Percentiles rank a stretch among this genome's conserved stretches.
These are phyloP conservation scores for Pyronema omphalodes DNA, from an alignment of 495 filamentous ascomycete genomes.

Conservation along the genomic window DNA sequence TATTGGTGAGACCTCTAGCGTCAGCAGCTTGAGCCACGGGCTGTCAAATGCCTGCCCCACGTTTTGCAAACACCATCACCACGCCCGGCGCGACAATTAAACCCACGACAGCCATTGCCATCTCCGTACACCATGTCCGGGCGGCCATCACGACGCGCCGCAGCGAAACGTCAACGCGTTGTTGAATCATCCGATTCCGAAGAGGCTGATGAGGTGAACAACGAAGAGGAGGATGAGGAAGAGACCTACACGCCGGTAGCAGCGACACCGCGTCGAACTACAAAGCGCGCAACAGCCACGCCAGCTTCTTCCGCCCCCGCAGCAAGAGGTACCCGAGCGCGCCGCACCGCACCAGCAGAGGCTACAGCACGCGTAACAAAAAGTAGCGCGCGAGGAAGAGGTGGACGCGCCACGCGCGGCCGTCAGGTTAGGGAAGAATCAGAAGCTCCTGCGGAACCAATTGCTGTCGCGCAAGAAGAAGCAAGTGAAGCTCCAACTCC, in stretches of 20 bases:
- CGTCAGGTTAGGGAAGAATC: not conserved
- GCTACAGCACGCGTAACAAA: not conserved
- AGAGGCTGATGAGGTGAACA: conserved; percentile 32
- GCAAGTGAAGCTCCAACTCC: too few species aligned
- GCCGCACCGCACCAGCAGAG: conserved; percentile 9
- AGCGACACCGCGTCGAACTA: conserved; percentile 27
- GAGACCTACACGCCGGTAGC: conserved; percentile 70
- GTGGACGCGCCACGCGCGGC: not conserved
- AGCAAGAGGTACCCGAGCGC: conserved; percentile 13
- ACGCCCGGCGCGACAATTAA: not conserved
- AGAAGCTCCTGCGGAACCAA: not conserved
- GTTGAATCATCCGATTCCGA: conserved; percentile 61
- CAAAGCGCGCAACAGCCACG: conserved; percentile 38
- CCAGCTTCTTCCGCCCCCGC: conserved; percentile 16
- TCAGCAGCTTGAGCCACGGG: not conserved
- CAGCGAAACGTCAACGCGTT: conserved; percentile 47
- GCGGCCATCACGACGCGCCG: conserved; percentile 56
- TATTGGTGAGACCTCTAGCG: not conserved
- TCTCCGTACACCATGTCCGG: conserved; percentile 10
- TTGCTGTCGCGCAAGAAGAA: conserved; percentile 5
- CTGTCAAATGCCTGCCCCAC: not conserved
- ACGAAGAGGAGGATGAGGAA: conserved; percentile 43
- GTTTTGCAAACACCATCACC: not conserved
- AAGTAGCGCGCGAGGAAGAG: not conserved
- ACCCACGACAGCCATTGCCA: not conserved